These are phyloP conservation scores for Aegilops bicornis DNA, from an alignment of 176 grass and related monocot species.

Conservation along the genomic window DNA sequence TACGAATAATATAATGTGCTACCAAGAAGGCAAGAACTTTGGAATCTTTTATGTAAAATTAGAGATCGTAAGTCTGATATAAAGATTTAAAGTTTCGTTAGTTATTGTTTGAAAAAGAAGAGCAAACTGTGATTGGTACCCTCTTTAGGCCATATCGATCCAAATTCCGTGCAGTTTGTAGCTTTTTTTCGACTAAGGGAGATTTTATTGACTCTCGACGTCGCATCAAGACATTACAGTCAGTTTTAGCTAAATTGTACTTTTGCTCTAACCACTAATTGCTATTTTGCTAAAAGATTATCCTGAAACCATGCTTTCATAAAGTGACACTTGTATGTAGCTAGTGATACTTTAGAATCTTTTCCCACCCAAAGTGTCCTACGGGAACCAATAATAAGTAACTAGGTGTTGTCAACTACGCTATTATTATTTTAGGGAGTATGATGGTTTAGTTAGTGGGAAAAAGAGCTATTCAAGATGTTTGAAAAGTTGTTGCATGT, in stretches of 20 bases:
- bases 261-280: neutral
- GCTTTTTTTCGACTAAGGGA: too few relatives aligned
- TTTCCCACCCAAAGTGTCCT: neutral
- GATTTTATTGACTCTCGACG: too few relatives aligned
- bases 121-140: neutral
- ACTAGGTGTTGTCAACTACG: neutral
- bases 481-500: neutral
- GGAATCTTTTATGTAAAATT: neutral
- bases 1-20: neutral
- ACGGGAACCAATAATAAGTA: neutral
- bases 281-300: neutral
- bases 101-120: slow-evolving; percentile 4
- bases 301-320: neutral
- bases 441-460: neutral
- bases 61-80: neutral
- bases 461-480: neutral
- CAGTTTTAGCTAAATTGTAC: neutral
- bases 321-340: slow-evolving; percentile 7
- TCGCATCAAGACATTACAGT: too few relatives aligned
- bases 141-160: neutral
- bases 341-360: neutral
- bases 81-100: neutral
- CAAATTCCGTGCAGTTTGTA: neutral
- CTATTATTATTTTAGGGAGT: neutral
- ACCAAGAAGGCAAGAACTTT: neutral